A percentile compares a stretch with the other conserved stretches of the same genome.
Conservation (phyloP, 169 alveolate species). For the Babesia sp. region DNA sequence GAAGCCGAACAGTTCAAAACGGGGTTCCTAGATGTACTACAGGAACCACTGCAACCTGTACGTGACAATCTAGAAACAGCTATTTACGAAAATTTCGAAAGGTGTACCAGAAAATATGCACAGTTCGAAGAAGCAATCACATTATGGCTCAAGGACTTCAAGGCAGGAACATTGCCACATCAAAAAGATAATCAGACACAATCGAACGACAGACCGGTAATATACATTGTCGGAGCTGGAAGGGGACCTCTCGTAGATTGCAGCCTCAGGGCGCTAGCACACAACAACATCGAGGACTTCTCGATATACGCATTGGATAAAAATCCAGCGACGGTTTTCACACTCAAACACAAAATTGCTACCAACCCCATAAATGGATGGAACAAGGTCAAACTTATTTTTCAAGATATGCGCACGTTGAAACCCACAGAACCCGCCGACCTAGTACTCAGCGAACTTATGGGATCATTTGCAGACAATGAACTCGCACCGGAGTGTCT, state of each 20-base stretch:
- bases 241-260: constrained; percentile 79
- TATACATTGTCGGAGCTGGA: constrained; percentile 79
- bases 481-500: constrained; percentile 80
- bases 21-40: constrained; percentile 67
- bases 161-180: constrained; percentile 1
- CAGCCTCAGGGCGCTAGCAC: constrained; percentile 55
- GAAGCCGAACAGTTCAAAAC: constrained; percentile 31
- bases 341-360: constrained; percentile 59
- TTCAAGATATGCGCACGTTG: constrained; percentile 72
- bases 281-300: constrained; percentile 23
- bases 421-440: constrained; percentile 65
- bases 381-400: constrained; percentile 71
- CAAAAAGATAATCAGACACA: not conserved
- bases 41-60: constrained; percentile 77
- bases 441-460: constrained; percentile 73
- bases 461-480: constrained; percentile 80
- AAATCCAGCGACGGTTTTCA: constrained; percentile 71
- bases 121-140: constrained; percentile 69
- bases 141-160: constrained; percentile 41
- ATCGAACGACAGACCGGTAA: constrained; percentile 10
- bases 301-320: constrained; percentile 74
- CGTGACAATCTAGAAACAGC: constrained; percentile 73
- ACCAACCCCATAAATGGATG: constrained; percentile 44
- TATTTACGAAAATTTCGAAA: constrained; percentile 74
- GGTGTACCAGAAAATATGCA: constrained; percentile 65